Percentiles rank a stretch among this genome's conserved stretches.
Conservation (phyloP, 805 yeast genomes). For the Komagataella kurtzmanii region DNA sequence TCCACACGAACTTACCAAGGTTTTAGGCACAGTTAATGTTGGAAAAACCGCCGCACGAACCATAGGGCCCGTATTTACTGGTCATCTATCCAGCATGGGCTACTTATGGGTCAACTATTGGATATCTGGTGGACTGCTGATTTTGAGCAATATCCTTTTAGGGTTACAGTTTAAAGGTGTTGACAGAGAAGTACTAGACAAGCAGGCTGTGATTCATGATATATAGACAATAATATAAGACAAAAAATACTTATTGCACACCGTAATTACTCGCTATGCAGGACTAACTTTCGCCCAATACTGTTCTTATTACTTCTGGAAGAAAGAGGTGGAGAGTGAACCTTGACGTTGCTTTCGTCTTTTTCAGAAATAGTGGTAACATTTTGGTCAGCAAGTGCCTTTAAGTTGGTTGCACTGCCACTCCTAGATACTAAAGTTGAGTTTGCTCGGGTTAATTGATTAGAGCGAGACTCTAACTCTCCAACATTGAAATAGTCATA, state of each 20-base stretch:
- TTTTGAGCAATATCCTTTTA: constrained; percentile 32
- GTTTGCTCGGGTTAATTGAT: constrained; percentile 8
- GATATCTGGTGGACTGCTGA: constrained; percentile 35
- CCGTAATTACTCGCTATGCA: not conserved
- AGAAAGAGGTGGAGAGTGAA: not conserved
- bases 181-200: constrained; percentile 19
- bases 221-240: not conserved
- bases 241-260: not conserved
- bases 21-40: constrained; percentile 77
- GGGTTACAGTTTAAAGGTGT: constrained; percentile 26
- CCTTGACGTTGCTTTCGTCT: not conserved
- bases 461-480: constrained; percentile 34
- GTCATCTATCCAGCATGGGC: constrained; percentile 45
- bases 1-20: constrained; percentile 52
- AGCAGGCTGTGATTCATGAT: constrained; percentile 2
- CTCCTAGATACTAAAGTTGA: constrained; percentile 15
- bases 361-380: not conserved
- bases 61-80: constrained; percentile 72
- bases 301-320: not conserved
- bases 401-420: constrained; percentile 10
- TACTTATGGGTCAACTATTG: constrained; percentile 35
- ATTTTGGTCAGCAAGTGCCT: constrained; percentile 1
- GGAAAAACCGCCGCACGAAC: constrained; percentile 79
- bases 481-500: constrained; percentile 50
- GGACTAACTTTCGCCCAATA: not conserved